These are phyloP conservation scores for Prunus campanulata DNA, from an alignment of 306 rosid genomes.

Conservation along the genomic window DNA sequence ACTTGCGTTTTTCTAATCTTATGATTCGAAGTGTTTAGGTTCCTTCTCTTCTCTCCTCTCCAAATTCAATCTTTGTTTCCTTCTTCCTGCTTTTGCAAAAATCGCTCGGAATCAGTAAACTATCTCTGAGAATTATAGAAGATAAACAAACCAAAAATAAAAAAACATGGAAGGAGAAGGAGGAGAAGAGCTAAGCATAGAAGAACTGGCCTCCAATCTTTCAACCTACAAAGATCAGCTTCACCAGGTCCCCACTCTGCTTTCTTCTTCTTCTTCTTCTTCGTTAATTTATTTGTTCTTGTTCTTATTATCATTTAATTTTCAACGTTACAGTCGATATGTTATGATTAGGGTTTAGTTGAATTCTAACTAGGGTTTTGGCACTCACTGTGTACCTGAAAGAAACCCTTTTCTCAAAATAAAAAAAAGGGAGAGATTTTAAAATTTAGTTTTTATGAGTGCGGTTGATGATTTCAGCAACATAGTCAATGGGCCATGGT, in stretches of 20 bases:
- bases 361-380: background rate
- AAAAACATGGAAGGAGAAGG: conserved; percentile 55
- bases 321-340: background rate
- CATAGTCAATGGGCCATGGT: background rate
- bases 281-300: background rate
- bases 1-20: no score
- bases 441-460: background rate
- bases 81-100: conserved; percentile 3
- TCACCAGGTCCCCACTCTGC: conserved; percentile 46
- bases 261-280: background rate
- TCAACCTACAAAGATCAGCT: conserved; percentile 82
- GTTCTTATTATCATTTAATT: background rate
- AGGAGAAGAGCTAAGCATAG: conserved; percentile 71
- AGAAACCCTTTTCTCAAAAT: background rate
- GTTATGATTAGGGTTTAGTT: conserved; percentile 5
- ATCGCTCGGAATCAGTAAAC: background rate
- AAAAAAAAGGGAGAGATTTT: background rate
- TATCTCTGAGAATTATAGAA: background rate
- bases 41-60: no score
- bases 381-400: background rate
- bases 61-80: background rate
- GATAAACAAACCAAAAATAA: background rate
- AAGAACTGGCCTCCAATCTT: conserved; percentile 80
- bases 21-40: background rate
- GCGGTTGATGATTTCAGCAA: background rate